These are phyloP conservation scores for Massospora cicadina DNA, from an alignment of 371 early-diverging fungal species.

Conservation along the genomic window DNA sequence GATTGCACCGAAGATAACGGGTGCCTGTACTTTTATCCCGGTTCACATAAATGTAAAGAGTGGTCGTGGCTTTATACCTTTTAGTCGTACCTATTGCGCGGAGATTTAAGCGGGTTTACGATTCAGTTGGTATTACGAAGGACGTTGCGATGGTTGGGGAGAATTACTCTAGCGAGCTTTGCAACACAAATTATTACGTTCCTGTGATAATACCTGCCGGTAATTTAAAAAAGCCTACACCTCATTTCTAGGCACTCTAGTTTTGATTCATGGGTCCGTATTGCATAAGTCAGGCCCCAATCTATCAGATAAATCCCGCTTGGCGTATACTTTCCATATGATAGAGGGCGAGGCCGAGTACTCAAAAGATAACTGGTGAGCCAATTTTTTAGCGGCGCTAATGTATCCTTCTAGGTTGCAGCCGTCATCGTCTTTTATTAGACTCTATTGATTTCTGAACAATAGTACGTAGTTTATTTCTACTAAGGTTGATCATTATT, in stretches of 20 bases:
- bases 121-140: slow-evolving; percentile 13
- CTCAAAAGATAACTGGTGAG: background rate
- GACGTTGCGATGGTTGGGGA: slow-evolving; percentile 37
- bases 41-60: slow-evolving; percentile 57
- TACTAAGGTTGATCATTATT: too few relatives aligned
- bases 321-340: slow-evolving; percentile 85
- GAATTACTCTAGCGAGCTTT: slow-evolving; percentile 19
- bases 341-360: slow-evolving; percentile 31
- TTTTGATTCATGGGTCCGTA: slow-evolving; percentile 79
- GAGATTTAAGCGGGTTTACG: slow-evolving; percentile 50
- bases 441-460: too few relatives aligned
- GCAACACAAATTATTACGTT: slow-evolving; percentile 13
- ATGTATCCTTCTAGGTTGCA: background rate
- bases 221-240: background rate
- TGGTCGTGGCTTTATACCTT: background rate
- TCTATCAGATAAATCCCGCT: slow-evolving; percentile 51
- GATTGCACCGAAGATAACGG: slow-evolving; percentile 80
- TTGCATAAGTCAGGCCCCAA: slow-evolving; percentile 72
- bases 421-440: background rate
- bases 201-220: slow-evolving; percentile 18
- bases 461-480: too few relatives aligned
- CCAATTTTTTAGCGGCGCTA: background rate
- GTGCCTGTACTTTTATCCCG: slow-evolving; percentile 70
- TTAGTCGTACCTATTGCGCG: slow-evolving; percentile 38
- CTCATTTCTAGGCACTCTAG: slow-evolving; percentile 44